Percentiles rank a stretch among this genome's conserved stretches.
Evolutionary conservation across 2,329 filamentous ascomycete genomes (phyloP).

Genomic region (Alternaria burnsii): DNA sequence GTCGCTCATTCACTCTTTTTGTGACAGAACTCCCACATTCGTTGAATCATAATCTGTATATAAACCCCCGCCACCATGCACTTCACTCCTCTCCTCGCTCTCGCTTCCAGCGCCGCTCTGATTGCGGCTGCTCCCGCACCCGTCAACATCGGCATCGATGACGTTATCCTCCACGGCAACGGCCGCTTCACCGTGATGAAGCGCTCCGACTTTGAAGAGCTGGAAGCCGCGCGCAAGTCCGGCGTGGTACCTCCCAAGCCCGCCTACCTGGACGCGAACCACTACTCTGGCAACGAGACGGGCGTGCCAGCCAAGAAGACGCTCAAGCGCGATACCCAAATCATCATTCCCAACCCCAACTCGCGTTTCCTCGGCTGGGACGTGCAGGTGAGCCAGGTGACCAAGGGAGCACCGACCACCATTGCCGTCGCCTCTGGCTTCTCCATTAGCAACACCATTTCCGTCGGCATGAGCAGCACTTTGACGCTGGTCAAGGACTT

Average conservation of each 20-base stretch:
- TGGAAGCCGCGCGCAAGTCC: constrained; percentile 26
- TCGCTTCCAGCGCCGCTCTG: constrained; percentile 24
- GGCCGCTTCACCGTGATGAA: constrained; percentile 37
- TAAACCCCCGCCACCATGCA: constrained; percentile 22
- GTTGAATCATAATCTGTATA: constrained; percentile 9
- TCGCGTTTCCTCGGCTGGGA: constrained; percentile 53
- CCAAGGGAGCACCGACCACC: constrained; percentile 39
- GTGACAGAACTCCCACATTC: not conserved
- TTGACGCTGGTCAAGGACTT: constrained; percentile 38
- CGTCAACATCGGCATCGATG: constrained; percentile 29
- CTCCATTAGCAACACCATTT: constrained; percentile 45
- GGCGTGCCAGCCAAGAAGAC: not conserved
- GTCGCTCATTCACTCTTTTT: constrained; percentile 2
- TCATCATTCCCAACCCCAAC: constrained; percentile 31
- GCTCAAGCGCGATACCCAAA: constrained; percentile 25
- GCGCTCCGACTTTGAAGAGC: constrained; percentile 29
- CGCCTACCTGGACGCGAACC: constrained; percentile 25
- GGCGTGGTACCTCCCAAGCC: constrained; percentile 28
- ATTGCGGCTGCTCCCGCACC: constrained; percentile 27
- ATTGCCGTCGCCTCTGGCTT: constrained; percentile 49
- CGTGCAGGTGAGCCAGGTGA: constrained; percentile 49
- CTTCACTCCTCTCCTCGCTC: constrained; percentile 22
- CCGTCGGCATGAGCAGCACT: constrained; percentile 27
- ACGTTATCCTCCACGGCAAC: constrained; percentile 38
- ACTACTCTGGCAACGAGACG: constrained; percentile 19